Evolutionary conservation across 257 asterid species (phyloP), one percentile per base, ranked within the genome.

Genomic region (Sherardia arvensis): DNA sequence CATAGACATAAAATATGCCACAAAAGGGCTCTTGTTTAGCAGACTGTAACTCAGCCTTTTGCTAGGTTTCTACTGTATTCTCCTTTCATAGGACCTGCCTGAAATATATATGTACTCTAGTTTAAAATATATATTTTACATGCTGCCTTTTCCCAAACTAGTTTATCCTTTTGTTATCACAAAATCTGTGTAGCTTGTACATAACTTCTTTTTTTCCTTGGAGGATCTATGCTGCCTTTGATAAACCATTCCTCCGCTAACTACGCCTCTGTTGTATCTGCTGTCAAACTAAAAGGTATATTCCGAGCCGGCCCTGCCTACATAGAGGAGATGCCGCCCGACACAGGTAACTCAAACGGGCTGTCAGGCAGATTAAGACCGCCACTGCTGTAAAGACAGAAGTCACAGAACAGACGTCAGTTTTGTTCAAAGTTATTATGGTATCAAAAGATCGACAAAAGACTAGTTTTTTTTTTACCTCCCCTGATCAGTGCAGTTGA

Each of bases 321-420:
- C 62, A 77, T 80, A 51, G 88, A 84, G 0, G 93, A 63, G 68
- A 77, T 65, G 76, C 86, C 70, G 76, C 79, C 73, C 21, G 81
- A 76, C 34, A 78, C 80, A 4, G 72, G 81, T 45, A 83, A 64
- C 36, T 84, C 86, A 21, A 91, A 88, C 6, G 90, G 94, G 74
- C 81, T 84, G 43, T 88, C 95, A 0, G 98, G 96, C 54, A 88
- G 98, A 75, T 74, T 73, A 27, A 63, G 71, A 72, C 78, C 83
- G 76, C 77, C 87, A 59, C 47, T 65, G 69, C 95, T 84, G 88
- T 75, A 69, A 38, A 8, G 61, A 49, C 0, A 23, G n/a, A n/a
- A n/a, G n/a, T n/a, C n/a, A n/a, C n/a, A n/a, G 27, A 67, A 59
- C 20, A 38, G 27, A 17, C 45, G 21, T 8, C 14, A 69, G 38